These are phyloP conservation scores for Penicillium mononematosum DNA, from an alignment of 495 filamentous ascomycete species.

Conservation along the genomic window DNA sequence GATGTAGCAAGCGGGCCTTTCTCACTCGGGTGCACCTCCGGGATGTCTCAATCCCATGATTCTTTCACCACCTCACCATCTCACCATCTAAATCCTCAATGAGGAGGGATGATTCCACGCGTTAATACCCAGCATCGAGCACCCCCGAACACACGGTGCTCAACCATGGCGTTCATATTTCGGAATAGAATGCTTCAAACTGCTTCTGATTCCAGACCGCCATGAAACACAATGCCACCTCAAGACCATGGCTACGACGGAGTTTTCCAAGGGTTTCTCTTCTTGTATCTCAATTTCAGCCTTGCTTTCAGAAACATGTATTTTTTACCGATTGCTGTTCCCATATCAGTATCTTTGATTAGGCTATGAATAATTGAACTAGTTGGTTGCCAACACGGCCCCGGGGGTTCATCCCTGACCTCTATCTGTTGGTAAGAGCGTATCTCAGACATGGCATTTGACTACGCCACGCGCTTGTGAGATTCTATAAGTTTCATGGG, in stretches of 20 bases:
- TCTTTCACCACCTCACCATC: slow-evolving; percentile 10
- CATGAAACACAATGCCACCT: slow-evolving; percentile 5
- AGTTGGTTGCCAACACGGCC: neutral
- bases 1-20: slow-evolving; percentile 1
- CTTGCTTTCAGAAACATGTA: slow-evolving; percentile 12
- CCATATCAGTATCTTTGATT: neutral
- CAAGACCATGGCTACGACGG: slow-evolving; percentile 7
- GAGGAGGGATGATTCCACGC: slow-evolving; percentile 26
- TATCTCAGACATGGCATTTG: neutral
- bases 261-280: slow-evolving; percentile 18
- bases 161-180: slow-evolving; percentile 27
- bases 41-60: neutral
- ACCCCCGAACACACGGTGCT: slow-evolving; percentile 18
- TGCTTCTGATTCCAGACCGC: slow-evolving; percentile 3
- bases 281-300: slow-evolving; percentile 12
- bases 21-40: neutral
- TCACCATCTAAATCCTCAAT: slow-evolving; percentile 6
- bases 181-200: neutral
- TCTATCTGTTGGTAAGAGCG: neutral
- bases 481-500: neutral
- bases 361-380: slow-evolving; percentile 7
- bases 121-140: slow-evolving; percentile 35
- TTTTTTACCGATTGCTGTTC: slow-evolving; percentile 8
- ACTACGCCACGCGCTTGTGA: neutral
- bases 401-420: neutral